Evolutionary conservation across 169 alveolate species (phyloP), one percentile per base, ranked within the genome.

Genomic region (Cryptosporidium tyzzeri): DNA sequence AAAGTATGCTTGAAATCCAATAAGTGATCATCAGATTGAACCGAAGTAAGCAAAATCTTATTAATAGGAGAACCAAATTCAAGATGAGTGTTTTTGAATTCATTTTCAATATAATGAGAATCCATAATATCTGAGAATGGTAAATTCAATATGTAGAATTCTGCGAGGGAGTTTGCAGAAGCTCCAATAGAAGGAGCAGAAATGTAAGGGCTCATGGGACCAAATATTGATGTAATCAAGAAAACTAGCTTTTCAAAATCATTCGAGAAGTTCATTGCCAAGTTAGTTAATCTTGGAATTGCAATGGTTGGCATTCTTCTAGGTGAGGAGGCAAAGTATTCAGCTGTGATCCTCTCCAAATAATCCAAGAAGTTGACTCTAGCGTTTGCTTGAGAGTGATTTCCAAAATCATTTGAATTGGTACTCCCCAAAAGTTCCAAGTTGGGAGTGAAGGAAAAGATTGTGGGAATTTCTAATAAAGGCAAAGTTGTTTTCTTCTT

Each of bases 131-230:
- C 86, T 9, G 50, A 29, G 53, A 61, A 8, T 10, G 80, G 75
- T 16, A 80, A 4, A 16, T 39, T 33, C 50, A 0, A 0, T 16
- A 80, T 0, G 31, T 45, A 33, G 39, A 41, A 80, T 9, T 44
- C 62, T 5, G 89, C 74, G 21, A 80, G 70, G 0, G 18, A 26
- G 3, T 5, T 7, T 12, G 89, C 69, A 21, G 89, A 80, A n/a
- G 89, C 89, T 18, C 89, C 89, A 23, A 80, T 18, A 6, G 75
- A 80, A 18, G 89, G 89, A 9, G 89, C 89, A 7, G 73, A 62
- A 21, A 80, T 35, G 65, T 80, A 80, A 10, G 45, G 75, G n/a
- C 89, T 80, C 39, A 3, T 39, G 10, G 69, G 48, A 23, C 89
- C 89, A 33, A 80, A 80, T 14, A 65, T 45, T 3, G 44, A 14